These are phyloP conservation scores for Lepiota brunneoincarnata DNA, from an alignment of 768 basidiomycete species.

Conservation along the genomic window DNA sequence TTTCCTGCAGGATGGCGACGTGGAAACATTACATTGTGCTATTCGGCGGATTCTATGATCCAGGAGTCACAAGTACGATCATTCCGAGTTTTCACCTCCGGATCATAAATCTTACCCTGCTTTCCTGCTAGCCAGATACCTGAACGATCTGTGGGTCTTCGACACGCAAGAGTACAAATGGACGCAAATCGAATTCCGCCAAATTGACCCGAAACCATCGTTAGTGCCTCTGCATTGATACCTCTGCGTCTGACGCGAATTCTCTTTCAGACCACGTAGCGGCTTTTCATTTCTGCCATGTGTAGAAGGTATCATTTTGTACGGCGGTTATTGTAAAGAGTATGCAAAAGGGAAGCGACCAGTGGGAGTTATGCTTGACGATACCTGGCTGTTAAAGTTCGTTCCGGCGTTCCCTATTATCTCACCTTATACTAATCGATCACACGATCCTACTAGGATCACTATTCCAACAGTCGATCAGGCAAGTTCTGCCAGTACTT, in stretches of 20 bases:
- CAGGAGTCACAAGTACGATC: slow-evolving; percentile 70
- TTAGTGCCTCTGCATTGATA: slow-evolving; percentile 31
- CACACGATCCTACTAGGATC: slow-evolving; percentile 13
- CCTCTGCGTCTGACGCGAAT: background rate
- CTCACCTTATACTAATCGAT: background rate
- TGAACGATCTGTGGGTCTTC: slow-evolving; percentile 84
- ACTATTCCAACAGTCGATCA: slow-evolving; percentile 19
- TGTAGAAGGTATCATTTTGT: slow-evolving; percentile 74
- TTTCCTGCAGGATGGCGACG: slow-evolving; percentile 65
- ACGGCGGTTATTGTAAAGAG: slow-evolving; percentile 92
- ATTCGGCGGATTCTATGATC: slow-evolving; percentile 91
- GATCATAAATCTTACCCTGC: background rate
- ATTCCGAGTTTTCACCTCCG: background rate
- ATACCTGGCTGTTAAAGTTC: slow-evolving; percentile 85
- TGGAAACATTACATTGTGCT: slow-evolving; percentile 88
- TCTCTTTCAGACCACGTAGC: slow-evolving; percentile 54
- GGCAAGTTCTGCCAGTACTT: slow-evolving; percentile 12
- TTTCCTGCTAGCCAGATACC: slow-evolving; percentile 58
- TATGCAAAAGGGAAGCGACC: slow-evolving; percentile 84
- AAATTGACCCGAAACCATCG: slow-evolving; percentile 74
- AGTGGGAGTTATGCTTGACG: slow-evolving; percentile 83
- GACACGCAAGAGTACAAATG: slow-evolving; percentile 86
- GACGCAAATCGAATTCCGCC: slow-evolving; percentile 72
- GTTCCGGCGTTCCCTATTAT: slow-evolving; percentile 15
- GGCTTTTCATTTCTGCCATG: slow-evolving; percentile 85